Evolutionary conservation across 2,329 filamentous ascomycete genomes (phyloP).

Genomic region (Grosmannia serpens): DNA sequence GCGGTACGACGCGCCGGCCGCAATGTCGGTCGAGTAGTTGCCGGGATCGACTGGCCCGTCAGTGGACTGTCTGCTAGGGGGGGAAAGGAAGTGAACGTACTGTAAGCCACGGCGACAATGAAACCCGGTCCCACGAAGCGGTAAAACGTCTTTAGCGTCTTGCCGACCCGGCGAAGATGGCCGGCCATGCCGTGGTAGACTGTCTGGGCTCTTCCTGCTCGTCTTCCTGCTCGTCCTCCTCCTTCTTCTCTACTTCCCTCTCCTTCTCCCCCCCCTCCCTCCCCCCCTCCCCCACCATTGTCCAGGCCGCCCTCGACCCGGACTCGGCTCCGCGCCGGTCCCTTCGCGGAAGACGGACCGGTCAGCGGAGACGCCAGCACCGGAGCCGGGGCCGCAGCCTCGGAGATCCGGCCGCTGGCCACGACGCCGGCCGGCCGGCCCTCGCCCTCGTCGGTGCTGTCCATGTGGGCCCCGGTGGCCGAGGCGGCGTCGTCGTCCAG

Average conservation of each 20-base stretch:
- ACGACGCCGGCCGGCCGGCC: neutral
- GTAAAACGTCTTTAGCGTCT: slow-evolving; percentile 37
- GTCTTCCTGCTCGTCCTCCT: neutral
- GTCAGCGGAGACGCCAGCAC: neutral
- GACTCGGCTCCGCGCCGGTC: neutral
- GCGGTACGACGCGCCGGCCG: slow-evolving; percentile 51
- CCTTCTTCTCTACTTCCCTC: neutral
- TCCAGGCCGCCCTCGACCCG: neutral
- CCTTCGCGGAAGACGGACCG: neutral
- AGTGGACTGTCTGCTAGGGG: neutral
- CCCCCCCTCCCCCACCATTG: neutral
- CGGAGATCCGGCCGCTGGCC: neutral
- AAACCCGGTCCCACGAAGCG: slow-evolving; percentile 50
- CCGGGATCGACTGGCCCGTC: slow-evolving; percentile 40
- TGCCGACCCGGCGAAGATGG: slow-evolving; percentile 17
- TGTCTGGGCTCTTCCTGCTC: neutral
- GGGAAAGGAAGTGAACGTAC: slow-evolving; percentile 21
- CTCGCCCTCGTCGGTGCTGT: slow-evolving; percentile 5
- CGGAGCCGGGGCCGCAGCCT: neutral
- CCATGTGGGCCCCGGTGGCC: neutral
- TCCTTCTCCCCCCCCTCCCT: neutral
- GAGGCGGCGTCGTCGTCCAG: slow-evolving; percentile 10
- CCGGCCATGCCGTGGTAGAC: neutral
- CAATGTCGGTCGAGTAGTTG: slow-evolving; percentile 60
- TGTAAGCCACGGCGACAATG: slow-evolving; percentile 49